Conservation (phyloP, 1,284 basidiomycete species). For the Cryptococcus sp. region DNA sequence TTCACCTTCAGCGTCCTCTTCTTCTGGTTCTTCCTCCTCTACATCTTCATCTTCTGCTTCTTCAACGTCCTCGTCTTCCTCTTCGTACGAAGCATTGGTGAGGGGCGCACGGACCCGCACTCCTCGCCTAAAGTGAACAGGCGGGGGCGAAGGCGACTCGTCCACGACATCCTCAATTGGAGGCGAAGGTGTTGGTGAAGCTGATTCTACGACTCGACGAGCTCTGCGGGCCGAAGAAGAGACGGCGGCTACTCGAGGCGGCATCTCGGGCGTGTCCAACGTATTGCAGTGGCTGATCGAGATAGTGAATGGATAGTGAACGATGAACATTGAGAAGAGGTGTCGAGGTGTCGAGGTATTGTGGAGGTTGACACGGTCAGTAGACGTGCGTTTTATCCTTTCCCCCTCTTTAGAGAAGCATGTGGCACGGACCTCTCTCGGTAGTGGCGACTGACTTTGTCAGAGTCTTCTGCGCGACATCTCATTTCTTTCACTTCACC, state of each 20-base stretch:
- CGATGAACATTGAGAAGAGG: too few relatives aligned
- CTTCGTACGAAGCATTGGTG: neutral
- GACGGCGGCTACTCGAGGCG: neutral
- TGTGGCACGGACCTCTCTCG: too few relatives aligned
- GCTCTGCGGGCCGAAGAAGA: conserved; percentile 11
- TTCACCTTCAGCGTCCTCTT: conserved; percentile 3
- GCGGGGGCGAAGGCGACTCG: neutral
- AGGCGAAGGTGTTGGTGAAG: conserved; percentile 10
- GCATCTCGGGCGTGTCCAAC: neutral
- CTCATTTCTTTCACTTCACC: too few relatives aligned
- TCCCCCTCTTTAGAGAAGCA: too few relatives aligned
- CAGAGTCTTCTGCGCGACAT: too few relatives aligned
- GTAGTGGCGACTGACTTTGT: too few relatives aligned
- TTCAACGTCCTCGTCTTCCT: conserved; percentile 9
- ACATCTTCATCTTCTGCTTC: conserved; percentile 5
- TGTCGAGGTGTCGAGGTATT: too few relatives aligned
- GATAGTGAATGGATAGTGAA: too few relatives aligned
- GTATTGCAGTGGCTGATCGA: too few relatives aligned
- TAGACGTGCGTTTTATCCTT: too few relatives aligned
- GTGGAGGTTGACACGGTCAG: too few relatives aligned
- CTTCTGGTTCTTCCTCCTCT: conserved; percentile 10
- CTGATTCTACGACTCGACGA: conserved; percentile 17
- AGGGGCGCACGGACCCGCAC: neutral
- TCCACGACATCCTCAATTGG: conserved; percentile 8
- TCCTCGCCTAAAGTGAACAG: neutral